Base-by-base conservation (phyloP, 345 rosid genomes). In the Brassica incana region DNA sequence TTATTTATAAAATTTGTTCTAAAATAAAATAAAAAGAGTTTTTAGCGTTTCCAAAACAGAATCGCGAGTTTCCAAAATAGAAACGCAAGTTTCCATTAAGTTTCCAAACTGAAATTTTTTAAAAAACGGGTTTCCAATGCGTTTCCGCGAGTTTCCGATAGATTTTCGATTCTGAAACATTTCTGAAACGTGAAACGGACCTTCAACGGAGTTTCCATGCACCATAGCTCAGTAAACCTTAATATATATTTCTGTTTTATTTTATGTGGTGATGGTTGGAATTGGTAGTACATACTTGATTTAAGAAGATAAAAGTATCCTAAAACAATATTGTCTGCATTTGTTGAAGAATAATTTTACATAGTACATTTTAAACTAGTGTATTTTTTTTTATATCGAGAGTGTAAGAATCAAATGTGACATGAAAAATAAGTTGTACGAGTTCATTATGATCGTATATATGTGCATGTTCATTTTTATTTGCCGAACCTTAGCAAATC, bases 381-480 rank as follows among this genome's bases (percentile, higher is more conserved):
- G 3, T 54, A 16, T 54, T 54, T 10, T 38, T 43, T 48, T 52
- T 0, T 16, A 54, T 54, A 54, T 54, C 8, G 25, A 54, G 60
- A 54, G 30, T 65, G 12, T 32, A 65, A 11, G 63, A 48, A 74
- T 63, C 20, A 74, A 63, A 48, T 18, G 12, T 45, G 30, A 45
- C 32, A 20, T 63, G 30, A 10, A 20, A 64, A 48, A 63, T 3
- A 29, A 63, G 45, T 43, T 30, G 11, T 27, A 6, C 58, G 65
- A 11, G 8, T 32, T 30, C 58, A 14, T 40, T 30, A 29, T 43
- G 33, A 27, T 29, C 23, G 59, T 58, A 6, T 38, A 58, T 54
- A 35, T 11, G 35, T 60, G 30, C 18, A 70, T 77, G 35, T 35
- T 62, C 67, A 65, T 65, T 38, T 60, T 56, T 78, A 59, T 73